Conservation (phyloP, 140 eudicot genomes). For the Bidens hawaiensis region DNA sequence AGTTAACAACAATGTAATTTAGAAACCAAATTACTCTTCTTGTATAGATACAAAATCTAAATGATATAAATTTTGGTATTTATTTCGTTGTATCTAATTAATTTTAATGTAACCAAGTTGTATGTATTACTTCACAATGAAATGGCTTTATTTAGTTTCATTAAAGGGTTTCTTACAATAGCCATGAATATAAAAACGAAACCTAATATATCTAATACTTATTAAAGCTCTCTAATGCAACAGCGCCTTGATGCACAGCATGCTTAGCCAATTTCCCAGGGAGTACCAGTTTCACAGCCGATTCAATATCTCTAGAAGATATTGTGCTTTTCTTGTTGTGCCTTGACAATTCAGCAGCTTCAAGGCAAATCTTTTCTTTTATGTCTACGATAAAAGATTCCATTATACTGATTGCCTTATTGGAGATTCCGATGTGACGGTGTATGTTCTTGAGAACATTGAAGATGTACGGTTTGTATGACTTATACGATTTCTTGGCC, state of each 20-base stretch:
- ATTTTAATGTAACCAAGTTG: too few species aligned
- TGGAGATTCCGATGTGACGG: conserved; percentile 14
- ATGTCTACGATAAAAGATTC: conserved; percentile 1
- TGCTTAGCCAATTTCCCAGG: conserved; percentile 2
- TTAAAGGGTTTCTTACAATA: too few species aligned
- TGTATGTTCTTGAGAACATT: conserved; percentile 18
- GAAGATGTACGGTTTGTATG: conserved; percentile 14
- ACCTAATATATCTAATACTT: background rate
- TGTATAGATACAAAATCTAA: too few species aligned
- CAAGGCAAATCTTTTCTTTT: conserved; percentile 8
- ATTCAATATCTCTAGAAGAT: conserved; percentile 42
- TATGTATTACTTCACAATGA: too few species aligned
- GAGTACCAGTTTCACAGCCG: conserved; percentile 18
- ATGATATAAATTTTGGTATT: too few species aligned
- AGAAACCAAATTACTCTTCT: too few species aligned
- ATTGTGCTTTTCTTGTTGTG: conserved; percentile 41
- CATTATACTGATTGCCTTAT: conserved; percentile 21
- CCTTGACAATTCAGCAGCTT: conserved; percentile 27
- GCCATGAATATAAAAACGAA: too few species aligned
- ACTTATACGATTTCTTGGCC: background rate
- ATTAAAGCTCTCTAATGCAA: background rate
- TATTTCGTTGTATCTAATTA: too few species aligned
- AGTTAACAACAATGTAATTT: too few species aligned
- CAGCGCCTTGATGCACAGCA: background rate
- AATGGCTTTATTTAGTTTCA: too few species aligned